Evolutionary conservation across 805 yeast species (phyloP), one percentile per base, ranked within the genome.

Genomic region (Dipodascus geniculatus): DNA sequence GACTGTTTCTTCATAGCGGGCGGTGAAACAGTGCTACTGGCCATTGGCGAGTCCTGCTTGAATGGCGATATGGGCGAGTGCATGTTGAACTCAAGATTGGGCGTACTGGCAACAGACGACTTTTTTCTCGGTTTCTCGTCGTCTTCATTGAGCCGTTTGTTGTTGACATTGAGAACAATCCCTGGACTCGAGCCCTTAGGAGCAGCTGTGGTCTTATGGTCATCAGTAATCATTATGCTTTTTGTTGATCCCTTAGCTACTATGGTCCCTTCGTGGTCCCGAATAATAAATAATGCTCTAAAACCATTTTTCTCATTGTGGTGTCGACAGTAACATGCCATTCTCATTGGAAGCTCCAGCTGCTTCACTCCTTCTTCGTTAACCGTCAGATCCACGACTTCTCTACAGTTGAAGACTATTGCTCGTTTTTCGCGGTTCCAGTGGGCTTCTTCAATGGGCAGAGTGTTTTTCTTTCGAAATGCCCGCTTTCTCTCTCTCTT

Each of bases 311-410:
- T 73, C 57, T 90, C 96, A 59, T 82, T 81, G 68, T 93, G 99
- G 68, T 93, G 99, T 59, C 98, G 80, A 70, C 98, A 93, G 67
- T 93, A 91, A 68, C 99, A 91, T 8, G 91, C 91, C 47, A 93
- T 80, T 68, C 99, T 79, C 22, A 96, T 72, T 20, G 80, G 78
- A 2, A 81, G 65, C 51, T 76, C 80, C 19, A 79, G 62, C 35
- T 61, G 63, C 48, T 71, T 72, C 16, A 67, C 65, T 49, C 61
- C 54, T 31, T 62, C 64, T 33, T 63, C 58, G 8, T 60, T 63
- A 42, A 55, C 56, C 14, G 62, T 61, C 61, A 85, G 78, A 14
- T 87, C 79, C 44, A 88, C 77, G 22, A 93, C 77, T 68, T 91
- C 97, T 63, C 87, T 85, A 69, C 95, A 87, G 70, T 93, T 91